Base-by-base conservation (phyloP, 2,329 filamentous ascomycete genomes). In the Xylariomycetidae sp. region DNA sequence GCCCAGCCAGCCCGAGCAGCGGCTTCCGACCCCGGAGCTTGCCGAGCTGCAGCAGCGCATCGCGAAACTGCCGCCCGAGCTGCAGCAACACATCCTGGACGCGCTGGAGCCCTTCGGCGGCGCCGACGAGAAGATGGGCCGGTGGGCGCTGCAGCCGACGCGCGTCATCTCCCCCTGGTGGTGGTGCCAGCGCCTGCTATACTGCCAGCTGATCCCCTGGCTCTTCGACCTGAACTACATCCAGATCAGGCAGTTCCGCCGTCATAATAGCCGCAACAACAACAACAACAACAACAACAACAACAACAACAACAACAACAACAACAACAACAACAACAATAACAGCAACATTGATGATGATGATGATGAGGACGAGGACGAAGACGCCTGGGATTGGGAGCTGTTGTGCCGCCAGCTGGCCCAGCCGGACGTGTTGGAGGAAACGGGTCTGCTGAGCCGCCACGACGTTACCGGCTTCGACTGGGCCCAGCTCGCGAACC, bases 371-470 rank as follows among this genome's bases (percentile, higher is more conserved):
- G n/a, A n/a, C n/a, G n/a, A n/a, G n/a, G 18, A 33, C 16, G 38
- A 44, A 8, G 13, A 30, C 6, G 31, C 33, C 27, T 41, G 48
- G 31, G 49, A 53, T 32, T 53, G 49, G 49, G 49, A 53, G 34
- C 22, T 38, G 4, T 37, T 51, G 3, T 46, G 42, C 13, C 48
- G 49, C 2, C 29, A 45, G 18, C 39, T 53, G 6, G 44, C 37
- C 4, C 44, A 45, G 34, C 19, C 19, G 0, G 10, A 38, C 10
- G 36, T 45, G 6, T 34, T 42, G n/a, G 31, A 40, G 9, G 8
- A 3, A n/a, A n/a, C 20, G 8, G 20, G 8, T 8, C 8, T 8
- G 8, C 20, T 8, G n/a, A n/a, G 8, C n/a, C 20, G 20, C 6
- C 16, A 22, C 3, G 40, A 42, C 11, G 11, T 41, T 16, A 27